Base-by-base conservation (phyloP, 2,329 filamentous ascomycete species). In the Fusarium miscanthi region DNA sequence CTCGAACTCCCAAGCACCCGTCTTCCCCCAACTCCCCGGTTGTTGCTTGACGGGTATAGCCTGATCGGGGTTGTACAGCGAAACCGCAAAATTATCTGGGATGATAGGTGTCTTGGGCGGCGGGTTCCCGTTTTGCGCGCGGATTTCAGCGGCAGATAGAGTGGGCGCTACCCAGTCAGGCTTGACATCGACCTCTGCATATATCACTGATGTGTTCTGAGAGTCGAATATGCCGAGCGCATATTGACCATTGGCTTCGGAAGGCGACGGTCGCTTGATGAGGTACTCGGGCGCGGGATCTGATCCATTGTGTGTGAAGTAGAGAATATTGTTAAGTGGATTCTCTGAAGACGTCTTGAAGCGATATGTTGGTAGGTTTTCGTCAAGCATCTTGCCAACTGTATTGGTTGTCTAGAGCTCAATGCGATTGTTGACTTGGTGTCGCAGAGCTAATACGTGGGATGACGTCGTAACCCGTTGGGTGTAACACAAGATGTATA, bases 61-160 rank as follows among this genome's bases (percentile, higher is more conserved):
- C 81, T 96, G 94, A 80, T 98, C 95, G 0, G 96, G 96, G 80
- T 97, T 96, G 86, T 98, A 98, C 6, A 99, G 90, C 76, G 95
- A 92, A 42, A 98, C 87, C n/a, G 88, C 87, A 80, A 98, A 97
- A 59, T 89, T 86, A 63, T 91, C 91, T 0, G 95, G 95, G 33
- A 94, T 88, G 38, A 93, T 86, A 14, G 95, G 92, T 66, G 93
- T 76, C 21, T 88, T 88, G 27, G 88, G 90, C 82, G 88, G 45
- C 85, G 90, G 83, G 46, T 72, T 74, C 21, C 91, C 92, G 68
- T 90, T 91, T 63, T 84, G 87, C n/a, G 87, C 85, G 69, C 94
- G 90, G 63, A 95, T 88, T 79, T 97, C 93, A 59, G 96, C 94
- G 52, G 92, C 90, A 2, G 94, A 95, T 11, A 97, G 87, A 0